phyloP scores from a whole-genome alignment of 192 early-diverging fungal species.

The Rhizoclosmatium globosum region DNA sequence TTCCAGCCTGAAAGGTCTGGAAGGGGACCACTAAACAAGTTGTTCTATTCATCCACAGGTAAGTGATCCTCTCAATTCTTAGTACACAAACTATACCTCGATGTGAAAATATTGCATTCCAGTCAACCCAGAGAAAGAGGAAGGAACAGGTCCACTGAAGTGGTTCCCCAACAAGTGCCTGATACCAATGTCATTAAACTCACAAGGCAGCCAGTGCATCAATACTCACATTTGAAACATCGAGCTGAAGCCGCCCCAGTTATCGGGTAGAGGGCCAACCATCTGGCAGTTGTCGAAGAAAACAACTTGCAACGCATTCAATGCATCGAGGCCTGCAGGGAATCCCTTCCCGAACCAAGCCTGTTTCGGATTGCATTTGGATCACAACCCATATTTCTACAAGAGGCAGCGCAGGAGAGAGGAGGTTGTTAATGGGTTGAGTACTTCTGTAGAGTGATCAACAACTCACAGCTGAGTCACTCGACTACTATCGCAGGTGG shows the following conservation, averaged over 20 bases:
- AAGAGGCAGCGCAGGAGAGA: not conserved
- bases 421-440: not conserved
- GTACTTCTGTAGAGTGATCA: not conserved
- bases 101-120: not conserved
- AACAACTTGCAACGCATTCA: not conserved
- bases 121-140: not conserved
- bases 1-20: too few species aligned
- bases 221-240: constrained; percentile 14
- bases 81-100: too few species aligned
- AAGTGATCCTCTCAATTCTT: too few species aligned
- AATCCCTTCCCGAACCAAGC: constrained; percentile 9
- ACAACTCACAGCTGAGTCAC: not conserved
- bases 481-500: not conserved
- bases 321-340: not conserved
- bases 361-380: not conserved
- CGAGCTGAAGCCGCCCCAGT: not conserved
- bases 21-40: not conserved
- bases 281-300: constrained; percentile 18
- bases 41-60: not conserved
- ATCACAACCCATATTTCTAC: not conserved
- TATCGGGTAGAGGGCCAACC: constrained; percentile 10
- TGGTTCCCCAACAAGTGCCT: constrained; percentile 17
- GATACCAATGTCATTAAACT: not conserved
- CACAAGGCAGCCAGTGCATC: not conserved
- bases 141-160: constrained; percentile 1